These are phyloP conservation scores for Starmerella floris DNA, from an alignment of 805 yeast genomes.

Conservation along the genomic window DNA sequence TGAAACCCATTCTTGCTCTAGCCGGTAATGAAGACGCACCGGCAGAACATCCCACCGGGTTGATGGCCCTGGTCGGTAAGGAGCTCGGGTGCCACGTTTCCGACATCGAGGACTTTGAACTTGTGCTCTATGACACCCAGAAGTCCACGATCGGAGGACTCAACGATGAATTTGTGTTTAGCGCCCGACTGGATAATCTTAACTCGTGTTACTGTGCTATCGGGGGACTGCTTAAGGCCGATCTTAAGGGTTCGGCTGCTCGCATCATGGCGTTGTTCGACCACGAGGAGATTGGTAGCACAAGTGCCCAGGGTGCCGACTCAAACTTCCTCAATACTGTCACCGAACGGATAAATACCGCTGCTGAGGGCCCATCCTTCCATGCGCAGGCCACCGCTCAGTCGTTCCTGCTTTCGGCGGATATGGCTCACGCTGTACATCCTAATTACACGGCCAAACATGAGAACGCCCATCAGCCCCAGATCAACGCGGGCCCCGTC, in stretches of 20 bases:
- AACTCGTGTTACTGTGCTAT: constrained; percentile 75
- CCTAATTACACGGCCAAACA: constrained; percentile 74
- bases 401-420: constrained; percentile 82
- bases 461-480: constrained; percentile 68
- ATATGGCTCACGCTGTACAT: constrained; percentile 94
- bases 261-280: constrained; percentile 75
- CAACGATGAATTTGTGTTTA: constrained; percentile 77
- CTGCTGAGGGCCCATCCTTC: constrained; percentile 14
- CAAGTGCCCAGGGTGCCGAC: constrained; percentile 92
- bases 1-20: constrained; percentile 74
- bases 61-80: constrained; percentile 54
- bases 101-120: constrained; percentile 79
- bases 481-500: constrained; percentile 79
- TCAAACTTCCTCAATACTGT: constrained; percentile 78
- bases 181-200: constrained; percentile 83
- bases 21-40: constrained; percentile 38
- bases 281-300: constrained; percentile 92
- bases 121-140: constrained; percentile 74
- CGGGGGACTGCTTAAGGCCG: constrained; percentile 46
- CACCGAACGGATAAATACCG: constrained; percentile 46
- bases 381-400: constrained; percentile 33
- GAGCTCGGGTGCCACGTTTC: constrained; percentile 41
- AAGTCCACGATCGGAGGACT: constrained; percentile 75
- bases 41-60: constrained; percentile 62
- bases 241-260: constrained; percentile 28